A percentile compares a stretch with the other conserved stretches of the same genome.
phyloP scores from a whole-genome alignment of 805 yeast species.

The Lipomyces spencermartinsiae region DNA sequence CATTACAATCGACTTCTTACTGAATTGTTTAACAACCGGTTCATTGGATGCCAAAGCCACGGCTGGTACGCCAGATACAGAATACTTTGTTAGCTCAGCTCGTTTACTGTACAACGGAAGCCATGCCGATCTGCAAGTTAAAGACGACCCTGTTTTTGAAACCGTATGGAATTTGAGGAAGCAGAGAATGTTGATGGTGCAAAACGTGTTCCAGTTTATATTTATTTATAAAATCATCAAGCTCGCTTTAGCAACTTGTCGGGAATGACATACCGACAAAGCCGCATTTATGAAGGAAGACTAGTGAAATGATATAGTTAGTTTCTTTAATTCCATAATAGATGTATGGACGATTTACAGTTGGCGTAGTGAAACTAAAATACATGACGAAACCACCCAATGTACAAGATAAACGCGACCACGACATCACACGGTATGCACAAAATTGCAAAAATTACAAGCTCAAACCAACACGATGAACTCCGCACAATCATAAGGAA shows the following conservation, averaged over 20 bases:
- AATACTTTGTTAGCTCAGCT: background rate
- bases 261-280: background rate
- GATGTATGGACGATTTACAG: background rate
- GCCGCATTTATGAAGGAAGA: background rate
- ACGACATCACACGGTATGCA: background rate
- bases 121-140: background rate
- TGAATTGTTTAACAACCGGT: conserved; percentile 33
- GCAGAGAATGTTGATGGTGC: conserved; percentile 54
- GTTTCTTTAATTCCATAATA: background rate
- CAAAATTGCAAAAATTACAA: background rate
- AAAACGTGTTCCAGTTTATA: conserved; percentile 47
- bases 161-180: conserved; percentile 47
- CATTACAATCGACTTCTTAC: conserved; percentile 67
- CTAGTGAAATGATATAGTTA: background rate
- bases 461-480: conserved; percentile 1
- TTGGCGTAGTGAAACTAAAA: conserved; percentile 4
- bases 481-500: conserved; percentile 9
- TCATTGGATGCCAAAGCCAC: background rate
- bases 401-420: background rate
- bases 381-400: background rate
- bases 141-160: conserved; percentile 41
- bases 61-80: background rate
- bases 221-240: conserved; percentile 46
- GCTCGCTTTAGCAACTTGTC: conserved; percentile 2
- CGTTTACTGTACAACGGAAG: background rate